Conservation (phyloP, 2,329 filamentous ascomycete species). For the Fusarium cyanostomum region DNA sequence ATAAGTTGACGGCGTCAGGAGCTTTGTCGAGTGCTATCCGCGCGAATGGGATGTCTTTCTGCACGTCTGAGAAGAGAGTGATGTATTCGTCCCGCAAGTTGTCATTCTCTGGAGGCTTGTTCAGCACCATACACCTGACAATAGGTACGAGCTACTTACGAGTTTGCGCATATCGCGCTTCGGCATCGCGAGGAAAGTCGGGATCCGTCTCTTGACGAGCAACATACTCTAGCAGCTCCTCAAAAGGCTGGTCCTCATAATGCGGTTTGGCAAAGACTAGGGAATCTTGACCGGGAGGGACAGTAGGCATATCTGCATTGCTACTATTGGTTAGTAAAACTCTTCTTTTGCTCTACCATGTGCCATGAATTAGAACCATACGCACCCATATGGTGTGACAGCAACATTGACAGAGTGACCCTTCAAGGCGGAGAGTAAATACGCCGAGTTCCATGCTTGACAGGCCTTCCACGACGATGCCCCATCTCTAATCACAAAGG, state of each 20-base stretch:
- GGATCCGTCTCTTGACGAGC: slow-evolving; percentile 62
- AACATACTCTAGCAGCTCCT: slow-evolving; percentile 69
- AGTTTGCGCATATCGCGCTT: slow-evolving; percentile 79
- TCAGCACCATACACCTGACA: not conserved
- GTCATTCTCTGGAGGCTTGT: slow-evolving; percentile 71
- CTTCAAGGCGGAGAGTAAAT: slow-evolving; percentile 64
- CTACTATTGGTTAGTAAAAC: slow-evolving; percentile 32
- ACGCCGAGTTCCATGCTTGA: slow-evolving; percentile 68
- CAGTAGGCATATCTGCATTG: slow-evolving; percentile 51
- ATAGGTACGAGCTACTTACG: slow-evolving; percentile 56
- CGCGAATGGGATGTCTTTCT: slow-evolving; percentile 73
- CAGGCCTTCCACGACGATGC: slow-evolving; percentile 71
- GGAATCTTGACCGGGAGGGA: slow-evolving; percentile 39
- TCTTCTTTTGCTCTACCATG: not conserved
- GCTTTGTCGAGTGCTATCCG: slow-evolving; percentile 71
- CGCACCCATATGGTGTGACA: slow-evolving; percentile 78
- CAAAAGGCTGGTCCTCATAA: slow-evolving; percentile 72
- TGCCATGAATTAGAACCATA: not conserved
- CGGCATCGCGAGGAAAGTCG: slow-evolving; percentile 45
- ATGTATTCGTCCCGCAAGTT: slow-evolving; percentile 80
- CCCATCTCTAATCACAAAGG: slow-evolving; percentile 75
- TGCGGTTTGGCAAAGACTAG: slow-evolving; percentile 75
- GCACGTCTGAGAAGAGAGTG: slow-evolving; percentile 69
- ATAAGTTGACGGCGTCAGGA: slow-evolving; percentile 83
- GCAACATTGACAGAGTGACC: slow-evolving; percentile 75